phyloP scores from a whole-genome alignment of 768 basidiomycete species.

The Cystobasidium tubakii region DNA sequence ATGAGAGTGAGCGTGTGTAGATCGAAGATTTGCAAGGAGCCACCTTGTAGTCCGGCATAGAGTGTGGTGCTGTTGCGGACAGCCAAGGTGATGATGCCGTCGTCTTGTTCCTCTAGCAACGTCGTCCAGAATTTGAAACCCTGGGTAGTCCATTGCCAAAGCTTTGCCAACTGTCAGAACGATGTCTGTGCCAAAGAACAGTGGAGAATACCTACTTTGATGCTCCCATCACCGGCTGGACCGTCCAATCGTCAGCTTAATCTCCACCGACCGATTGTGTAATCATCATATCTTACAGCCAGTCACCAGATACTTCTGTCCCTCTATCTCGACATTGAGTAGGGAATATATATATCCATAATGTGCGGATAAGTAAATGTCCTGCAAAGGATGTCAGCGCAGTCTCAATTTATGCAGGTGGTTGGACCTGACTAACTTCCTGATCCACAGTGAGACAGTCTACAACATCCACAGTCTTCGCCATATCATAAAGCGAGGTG shows the following conservation, averaged over 20 bases:
- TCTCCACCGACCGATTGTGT: no score
- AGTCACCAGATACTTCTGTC: slow-evolving; percentile 48
- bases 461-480: background rate
- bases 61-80: slow-evolving; percentile 65
- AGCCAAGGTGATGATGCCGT: slow-evolving; percentile 76
- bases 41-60: slow-evolving; percentile 90
- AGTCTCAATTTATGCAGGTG: no score
- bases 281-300: slow-evolving; percentile 43
- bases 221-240: slow-evolving; percentile 82
- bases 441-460: background rate
- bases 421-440: background rate
- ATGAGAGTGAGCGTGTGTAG: slow-evolving; percentile 81
- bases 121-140: slow-evolving; percentile 38
- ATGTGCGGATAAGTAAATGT: slow-evolving; percentile 82
- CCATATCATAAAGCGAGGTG: background rate
- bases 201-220: slow-evolving; percentile 59
- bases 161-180: slow-evolving; percentile 43
- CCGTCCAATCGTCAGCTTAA: slow-evolving; percentile 67
- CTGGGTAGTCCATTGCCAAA: slow-evolving; percentile 23
- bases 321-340: slow-evolving; percentile 52
- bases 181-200: background rate
- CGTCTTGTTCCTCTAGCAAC: slow-evolving; percentile 53
- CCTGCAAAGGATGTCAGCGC: slow-evolving; percentile 46
- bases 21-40: slow-evolving; percentile 83
- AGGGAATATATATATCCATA: slow-evolving; percentile 83